These are phyloP conservation scores for Hemileccinum impolitum DNA, from an alignment of 768 basidiomycete species.

Conservation along the genomic window DNA sequence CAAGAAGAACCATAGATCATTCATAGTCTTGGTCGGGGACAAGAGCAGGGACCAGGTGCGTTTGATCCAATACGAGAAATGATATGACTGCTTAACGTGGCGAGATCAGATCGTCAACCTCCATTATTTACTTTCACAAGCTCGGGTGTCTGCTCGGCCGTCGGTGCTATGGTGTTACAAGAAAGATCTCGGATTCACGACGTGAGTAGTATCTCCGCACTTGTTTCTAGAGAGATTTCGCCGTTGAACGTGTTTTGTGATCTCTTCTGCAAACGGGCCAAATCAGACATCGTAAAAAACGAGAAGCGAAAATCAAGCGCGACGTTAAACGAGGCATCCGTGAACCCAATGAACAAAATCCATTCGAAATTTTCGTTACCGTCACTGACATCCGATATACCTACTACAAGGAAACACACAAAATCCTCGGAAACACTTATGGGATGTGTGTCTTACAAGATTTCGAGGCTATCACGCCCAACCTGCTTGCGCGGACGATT, in stretches of 20 bases:
- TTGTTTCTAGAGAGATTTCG: neutral
- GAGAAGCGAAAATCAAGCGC: constrained; percentile 94
- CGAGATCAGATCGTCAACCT: constrained; percentile 78
- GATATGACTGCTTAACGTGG: neutral
- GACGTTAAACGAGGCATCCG: constrained; percentile 93
- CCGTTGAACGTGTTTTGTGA: neutral
- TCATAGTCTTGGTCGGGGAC: constrained; percentile 96
- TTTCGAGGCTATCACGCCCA: constrained; percentile 97
- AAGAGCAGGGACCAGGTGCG: constrained; percentile 85
- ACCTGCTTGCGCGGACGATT: constrained; percentile 92
- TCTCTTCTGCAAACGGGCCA: neutral
- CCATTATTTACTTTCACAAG: constrained; percentile 92
- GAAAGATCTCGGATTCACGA: constrained; percentile 96
- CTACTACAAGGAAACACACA: constrained; percentile 98
- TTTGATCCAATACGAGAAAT: neutral
- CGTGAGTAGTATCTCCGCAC: constrained; percentile 42
- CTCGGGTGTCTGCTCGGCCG: constrained; percentile 81
- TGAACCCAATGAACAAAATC: constrained; percentile 92
- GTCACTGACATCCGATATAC: constrained; percentile 99
- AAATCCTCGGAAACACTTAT: constrained; percentile 95
- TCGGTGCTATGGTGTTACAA: constrained; percentile 99
- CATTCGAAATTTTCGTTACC: constrained; percentile 97
- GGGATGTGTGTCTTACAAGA: constrained; percentile 97
- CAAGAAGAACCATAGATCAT: constrained; percentile 87
- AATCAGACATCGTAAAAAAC: constrained; percentile 87